Evolutionary conservation across 305 asterid genomes (phyloP).

Genomic region (Plantago rigida): DNA sequence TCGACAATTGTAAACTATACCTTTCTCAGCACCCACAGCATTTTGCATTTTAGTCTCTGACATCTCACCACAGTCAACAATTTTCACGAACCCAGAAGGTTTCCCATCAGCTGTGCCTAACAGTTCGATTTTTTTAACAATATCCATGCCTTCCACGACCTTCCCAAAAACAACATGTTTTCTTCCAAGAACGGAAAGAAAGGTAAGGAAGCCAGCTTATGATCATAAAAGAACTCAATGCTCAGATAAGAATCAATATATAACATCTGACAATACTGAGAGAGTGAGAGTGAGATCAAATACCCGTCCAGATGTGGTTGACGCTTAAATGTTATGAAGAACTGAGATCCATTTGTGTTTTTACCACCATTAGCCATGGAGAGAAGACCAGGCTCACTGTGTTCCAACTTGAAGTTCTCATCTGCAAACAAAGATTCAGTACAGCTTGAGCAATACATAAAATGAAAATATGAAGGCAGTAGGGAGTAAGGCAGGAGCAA

Average conservation of each 20-base stretch:
- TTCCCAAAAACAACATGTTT: conserved; percentile 95
- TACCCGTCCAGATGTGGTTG: conserved; percentile 97
- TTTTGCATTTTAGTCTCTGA: conserved; percentile 33
- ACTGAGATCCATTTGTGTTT: conserved; percentile 91
- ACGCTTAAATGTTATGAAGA: conserved; percentile 73
- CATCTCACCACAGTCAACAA: conserved; percentile 69
- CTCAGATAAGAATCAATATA: not conserved
- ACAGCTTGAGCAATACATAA: conserved; percentile 9
- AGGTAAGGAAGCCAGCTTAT: conserved; percentile 2
- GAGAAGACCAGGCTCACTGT: conserved; percentile 64
- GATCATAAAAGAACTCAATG: conserved; percentile 19
- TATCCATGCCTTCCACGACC: conserved; percentile 79
- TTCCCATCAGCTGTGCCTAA: conserved; percentile 63
- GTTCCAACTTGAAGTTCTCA: conserved; percentile 78
- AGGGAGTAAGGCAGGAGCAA: conserved; percentile 14
- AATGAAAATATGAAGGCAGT: conserved; percentile 15
- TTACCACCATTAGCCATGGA: conserved; percentile 99
- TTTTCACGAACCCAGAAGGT: conserved; percentile 54
- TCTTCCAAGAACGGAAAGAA: conserved; percentile 36
- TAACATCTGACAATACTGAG: conserved; percentile 2
- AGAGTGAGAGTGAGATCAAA: conserved; percentile 13
- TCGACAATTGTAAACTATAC: conserved; percentile 29
- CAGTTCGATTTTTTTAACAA: conserved; percentile 72
- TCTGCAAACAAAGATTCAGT: conserved; percentile 37
- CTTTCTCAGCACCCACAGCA: conserved; percentile 45